Evolutionary conservation across 2,329 filamentous ascomycete species (phyloP), one percentile per base, ranked within the genome.

Genomic region (Colletotrichum chlorophyti): DNA sequence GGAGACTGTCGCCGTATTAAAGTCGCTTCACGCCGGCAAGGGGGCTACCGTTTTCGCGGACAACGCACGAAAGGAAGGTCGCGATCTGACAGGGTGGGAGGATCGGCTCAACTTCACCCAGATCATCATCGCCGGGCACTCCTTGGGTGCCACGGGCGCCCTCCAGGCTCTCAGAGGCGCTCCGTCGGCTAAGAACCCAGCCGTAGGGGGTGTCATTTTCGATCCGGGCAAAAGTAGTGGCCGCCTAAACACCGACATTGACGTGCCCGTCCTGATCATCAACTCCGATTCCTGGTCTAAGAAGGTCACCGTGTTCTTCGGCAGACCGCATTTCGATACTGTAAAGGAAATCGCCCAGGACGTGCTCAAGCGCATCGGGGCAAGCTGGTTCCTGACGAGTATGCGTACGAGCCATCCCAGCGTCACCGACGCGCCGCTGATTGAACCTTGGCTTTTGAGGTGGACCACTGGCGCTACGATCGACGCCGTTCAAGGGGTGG

Each of bases 211-310:
- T 17, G 81, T 90, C 59, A 78, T 85, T 46, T 77, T 90, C 26
- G 87, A 90, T 68, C 87, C 87, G 0, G 87, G 87, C 49, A 90
- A 90, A 69, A 73, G 75, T 2, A 86, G 82, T 61, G 87, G 87
- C 1, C 83, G 77, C 0, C 74, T 90, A 10, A 89, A 89, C 70
- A 68, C 76, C 57, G 77, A 87, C 35, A 77, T 89, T 60, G 65
- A 76, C 26, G 82, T 87, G 1, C 86, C 87, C 1, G 68, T 86
- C 3, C 71, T 89, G 42, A 75, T 90, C 24, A 74, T 89, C 34
- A 84, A 90, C 71, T 88, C 85, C 43, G 80, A 85, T 59, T 83
- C 85, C 7, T 90, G 87, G 87, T 88, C 84, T 29, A 76, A 76
- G 29, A 74, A 75, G n/a, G 70, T 74, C 58, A 81, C 77, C 29